Evolutionary conservation across 2,329 filamentous ascomycete genomes (phyloP).

Genomic region (Xylaria sp.): DNA sequence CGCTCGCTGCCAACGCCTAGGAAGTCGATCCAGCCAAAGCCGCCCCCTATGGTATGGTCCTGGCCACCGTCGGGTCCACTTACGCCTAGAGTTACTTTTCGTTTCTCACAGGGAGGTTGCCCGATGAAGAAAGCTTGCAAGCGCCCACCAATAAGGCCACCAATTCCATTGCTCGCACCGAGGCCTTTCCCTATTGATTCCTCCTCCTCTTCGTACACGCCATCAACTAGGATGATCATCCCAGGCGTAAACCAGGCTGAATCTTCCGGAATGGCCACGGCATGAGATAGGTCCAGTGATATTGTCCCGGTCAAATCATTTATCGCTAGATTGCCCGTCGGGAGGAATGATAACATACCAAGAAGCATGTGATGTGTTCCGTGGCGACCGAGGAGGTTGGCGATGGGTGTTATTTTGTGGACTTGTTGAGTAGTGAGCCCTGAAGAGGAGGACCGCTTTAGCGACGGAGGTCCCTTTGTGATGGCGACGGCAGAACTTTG

Average conservation of each 20-base stretch:
- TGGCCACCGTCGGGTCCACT: slow-evolving; percentile 67
- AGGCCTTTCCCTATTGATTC: slow-evolving; percentile 75
- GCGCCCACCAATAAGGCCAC: slow-evolving; percentile 89
- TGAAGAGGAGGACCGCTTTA: slow-evolving; percentile 69
- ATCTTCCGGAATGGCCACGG: slow-evolving; percentile 83
- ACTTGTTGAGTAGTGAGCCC: slow-evolving; percentile 67
- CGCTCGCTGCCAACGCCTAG: slow-evolving; percentile 90
- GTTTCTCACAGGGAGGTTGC: slow-evolving; percentile 89
- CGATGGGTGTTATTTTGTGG: slow-evolving; percentile 90
- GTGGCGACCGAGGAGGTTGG: slow-evolving; percentile 79
- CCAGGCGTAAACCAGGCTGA: slow-evolving; percentile 94
- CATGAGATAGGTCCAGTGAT: slow-evolving; percentile 81
- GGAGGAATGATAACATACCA: slow-evolving; percentile 82
- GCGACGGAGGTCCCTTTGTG: slow-evolving; percentile 62
- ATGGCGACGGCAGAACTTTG: slow-evolving; percentile 81
- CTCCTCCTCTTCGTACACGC: slow-evolving; percentile 95
- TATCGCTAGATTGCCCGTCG: slow-evolving; percentile 83
- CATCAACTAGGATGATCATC: slow-evolving; percentile 95
- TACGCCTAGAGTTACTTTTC: slow-evolving; percentile 81
- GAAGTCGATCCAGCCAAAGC: slow-evolving; percentile 98
- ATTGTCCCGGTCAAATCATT: slow-evolving; percentile 92
- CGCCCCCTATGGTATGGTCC: slow-evolving; percentile 75
- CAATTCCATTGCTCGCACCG: slow-evolving; percentile 82
- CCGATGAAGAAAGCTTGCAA: slow-evolving; percentile 93
- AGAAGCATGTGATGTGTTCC: slow-evolving; percentile 87